Base-by-base conservation (phyloP, 2,329 filamentous ascomycete species). In the Nemania bipapillata region DNA sequence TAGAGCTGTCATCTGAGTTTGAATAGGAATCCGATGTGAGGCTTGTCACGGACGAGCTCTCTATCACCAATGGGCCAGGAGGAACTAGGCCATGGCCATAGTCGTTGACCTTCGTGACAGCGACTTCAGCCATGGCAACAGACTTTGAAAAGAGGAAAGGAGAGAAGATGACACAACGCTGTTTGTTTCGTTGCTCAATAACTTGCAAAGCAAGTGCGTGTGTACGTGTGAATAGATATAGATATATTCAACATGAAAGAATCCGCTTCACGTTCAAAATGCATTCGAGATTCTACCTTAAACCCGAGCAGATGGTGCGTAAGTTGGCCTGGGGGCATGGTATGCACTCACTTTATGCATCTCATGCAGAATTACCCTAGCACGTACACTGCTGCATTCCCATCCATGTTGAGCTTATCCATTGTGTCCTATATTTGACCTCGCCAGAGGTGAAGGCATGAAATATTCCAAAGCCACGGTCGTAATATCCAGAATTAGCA, bases 11-110 rank as follows among this genome's bases (percentile, higher is more conserved):
- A 53, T 54, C 50, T 28, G 50, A 54, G 2, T 40, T 30, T 17
- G 49, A 55, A 26, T 54, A 40, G 12, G 59, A 45, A 15, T 63
- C 28, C 24, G 59, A 47, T 5, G 59, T 63, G 59, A 54, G 50
- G n/a, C 59, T 55, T 24, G 35, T 42, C 50, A 15, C 32, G 17
- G 35, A 47, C 40, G 45, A 49, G 35, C 24, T 55, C 17, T 47
- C 59, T 22, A 55, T 45, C 37, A 20, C 49, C 4, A 55, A 3
- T 30, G 30, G 49, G 35, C 37, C 45, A 11, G 49, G 32, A 3
- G 49, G 26, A 4, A 30, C 24, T 17, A 49, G n/a, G 12, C 59
- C 20, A 20, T 30, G 32, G 20, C 35, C 50, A 53, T 45, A 55
- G 50, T 30, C 50, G 15, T n/a, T 55, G 9, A 32, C n/a, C 17